phyloP scores from a whole-genome alignment of 2,329 filamentous ascomycete genomes.

The Neofusicoccum ribis region DNA sequence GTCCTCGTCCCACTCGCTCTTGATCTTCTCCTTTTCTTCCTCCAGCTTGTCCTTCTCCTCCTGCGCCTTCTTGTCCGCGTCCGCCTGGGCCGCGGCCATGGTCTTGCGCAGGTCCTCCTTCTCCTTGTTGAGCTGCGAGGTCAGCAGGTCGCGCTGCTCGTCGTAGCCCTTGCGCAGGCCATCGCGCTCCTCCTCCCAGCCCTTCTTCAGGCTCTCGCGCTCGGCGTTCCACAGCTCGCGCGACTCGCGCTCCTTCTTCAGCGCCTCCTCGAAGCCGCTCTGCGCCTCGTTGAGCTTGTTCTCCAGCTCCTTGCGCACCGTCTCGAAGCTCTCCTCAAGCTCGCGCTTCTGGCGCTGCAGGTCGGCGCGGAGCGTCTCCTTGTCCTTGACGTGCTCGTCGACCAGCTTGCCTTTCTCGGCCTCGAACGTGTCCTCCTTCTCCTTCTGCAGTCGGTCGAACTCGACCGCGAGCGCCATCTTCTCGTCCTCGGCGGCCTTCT shows the following conservation, averaged over 20 bases:
- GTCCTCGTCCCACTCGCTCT: slow-evolving; percentile 28
- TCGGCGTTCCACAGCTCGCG: slow-evolving; percentile 51
- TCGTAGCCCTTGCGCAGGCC: slow-evolving; percentile 53
- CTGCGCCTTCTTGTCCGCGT: slow-evolving; percentile 35
- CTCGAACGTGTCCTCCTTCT: slow-evolving; percentile 40
- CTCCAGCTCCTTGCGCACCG: slow-evolving; percentile 45
- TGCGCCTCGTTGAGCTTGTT: slow-evolving; percentile 38
- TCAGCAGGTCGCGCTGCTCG: slow-evolving; percentile 51
- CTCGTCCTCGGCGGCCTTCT: slow-evolving; percentile 38
- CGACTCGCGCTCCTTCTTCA: slow-evolving; percentile 48
- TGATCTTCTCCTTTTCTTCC: slow-evolving; percentile 38
- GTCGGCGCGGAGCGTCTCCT: slow-evolving; percentile 35
- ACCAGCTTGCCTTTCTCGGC: slow-evolving; percentile 48
- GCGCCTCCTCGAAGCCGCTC: slow-evolving; percentile 47
- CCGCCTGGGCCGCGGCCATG: slow-evolving; percentile 44
- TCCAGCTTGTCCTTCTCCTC: slow-evolving; percentile 35
- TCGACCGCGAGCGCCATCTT: slow-evolving; percentile 42
- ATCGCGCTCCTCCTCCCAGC: slow-evolving; percentile 52
- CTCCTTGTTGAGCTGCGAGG: slow-evolving; percentile 35
- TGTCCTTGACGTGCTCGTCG: slow-evolving; percentile 35
- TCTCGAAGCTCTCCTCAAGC: slow-evolving; percentile 45
- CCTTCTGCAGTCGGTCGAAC: slow-evolving; percentile 34
- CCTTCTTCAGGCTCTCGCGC: slow-evolving; percentile 36
- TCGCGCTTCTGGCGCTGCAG: slow-evolving; percentile 37
- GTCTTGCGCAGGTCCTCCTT: slow-evolving; percentile 48